Evolutionary conservation across 352 stramenopile species (phyloP).

Genomic region (Phytophthora colocasiae): DNA sequence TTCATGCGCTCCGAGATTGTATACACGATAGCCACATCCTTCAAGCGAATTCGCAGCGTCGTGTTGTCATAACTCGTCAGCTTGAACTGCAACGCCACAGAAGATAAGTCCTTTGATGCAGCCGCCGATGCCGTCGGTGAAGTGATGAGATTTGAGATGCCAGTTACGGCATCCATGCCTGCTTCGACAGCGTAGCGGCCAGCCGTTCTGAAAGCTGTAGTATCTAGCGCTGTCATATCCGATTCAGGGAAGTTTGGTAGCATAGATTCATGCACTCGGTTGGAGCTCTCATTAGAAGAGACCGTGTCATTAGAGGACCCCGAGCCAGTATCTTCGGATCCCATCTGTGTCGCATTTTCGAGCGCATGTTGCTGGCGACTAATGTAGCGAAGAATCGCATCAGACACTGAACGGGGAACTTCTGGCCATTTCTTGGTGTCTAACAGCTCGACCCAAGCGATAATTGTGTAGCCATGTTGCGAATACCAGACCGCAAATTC

Average conservation of each 20-base stretch:
- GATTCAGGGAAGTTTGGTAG: slow-evolving; percentile 56
- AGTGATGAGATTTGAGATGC: slow-evolving; percentile 68
- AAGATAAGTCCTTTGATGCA: slow-evolving; percentile 64
- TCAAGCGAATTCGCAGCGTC: slow-evolving; percentile 79
- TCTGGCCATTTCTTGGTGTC: slow-evolving; percentile 86
- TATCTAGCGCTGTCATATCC: slow-evolving; percentile 46
- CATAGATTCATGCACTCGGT: slow-evolving; percentile 49
- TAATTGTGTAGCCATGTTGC: slow-evolving; percentile 79
- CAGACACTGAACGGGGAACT: slow-evolving; percentile 62
- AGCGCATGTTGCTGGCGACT: slow-evolving; percentile 74
- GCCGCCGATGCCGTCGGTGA: slow-evolving; percentile 54
- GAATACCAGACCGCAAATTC: slow-evolving; percentile 91
- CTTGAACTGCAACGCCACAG: slow-evolving; percentile 86
- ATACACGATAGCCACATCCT: slow-evolving; percentile 89
- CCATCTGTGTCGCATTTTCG: slow-evolving; percentile 45
- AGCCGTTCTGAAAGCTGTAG: slow-evolving; percentile 30
- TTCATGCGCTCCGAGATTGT: slow-evolving; percentile 88
- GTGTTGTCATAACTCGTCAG: slow-evolving; percentile 89
- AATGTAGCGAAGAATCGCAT: slow-evolving; percentile 83
- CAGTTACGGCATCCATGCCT: slow-evolving; percentile 63
- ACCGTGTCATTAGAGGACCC: slow-evolving; percentile 70
- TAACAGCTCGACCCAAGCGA: slow-evolving; percentile 88
- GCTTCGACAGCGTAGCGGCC: slow-evolving; percentile 49
- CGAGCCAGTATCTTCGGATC: slow-evolving; percentile 49
- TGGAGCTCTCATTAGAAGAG: slow-evolving; percentile 69